A percentile compares a stretch with the other conserved stretches of the same genome.
Conservation (phyloP, 345 rosid species). For the Orychophragmus violaceus region DNA sequence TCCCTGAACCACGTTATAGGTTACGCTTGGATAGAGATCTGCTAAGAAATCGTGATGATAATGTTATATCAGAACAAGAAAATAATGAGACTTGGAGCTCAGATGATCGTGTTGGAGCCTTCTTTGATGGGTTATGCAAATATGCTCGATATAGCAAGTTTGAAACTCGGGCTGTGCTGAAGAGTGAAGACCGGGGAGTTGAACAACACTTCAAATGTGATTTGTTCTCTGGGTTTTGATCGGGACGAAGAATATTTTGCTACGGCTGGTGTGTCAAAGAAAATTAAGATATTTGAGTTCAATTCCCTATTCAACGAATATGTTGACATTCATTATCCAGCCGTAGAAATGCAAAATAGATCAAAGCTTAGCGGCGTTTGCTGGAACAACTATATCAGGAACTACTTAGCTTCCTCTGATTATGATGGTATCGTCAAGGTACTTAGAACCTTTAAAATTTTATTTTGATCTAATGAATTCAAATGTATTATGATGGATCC, state of each 20-base stretch:
- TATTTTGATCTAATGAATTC: conserved; percentile 3
- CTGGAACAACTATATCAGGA: conserved; percentile 96
- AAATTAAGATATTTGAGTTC: conserved; percentile 89
- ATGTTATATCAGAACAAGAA: conserved; percentile 28
- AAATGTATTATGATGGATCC: conserved; percentile 33
- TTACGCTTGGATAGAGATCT: conserved; percentile 56
- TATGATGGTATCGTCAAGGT: conserved; percentile 98
- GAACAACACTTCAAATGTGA: conserved; percentile 74
- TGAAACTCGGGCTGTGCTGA: conserved; percentile 62
- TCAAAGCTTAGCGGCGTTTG: conserved; percentile 83
- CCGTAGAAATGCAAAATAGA: conserved; percentile 76
- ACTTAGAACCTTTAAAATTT: conserved; percentile 22
- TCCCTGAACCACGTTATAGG: conserved; percentile 42
- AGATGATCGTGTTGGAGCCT: conserved; percentile 63
- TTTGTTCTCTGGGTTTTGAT: conserved; percentile 87
- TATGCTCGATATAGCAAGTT: conserved; percentile 89
- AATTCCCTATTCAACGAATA: conserved; percentile 67
- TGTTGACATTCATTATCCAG: conserved; percentile 92
- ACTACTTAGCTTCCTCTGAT: conserved; percentile 94
- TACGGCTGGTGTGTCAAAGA: conserved; percentile 94
- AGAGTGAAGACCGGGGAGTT: conserved; percentile 85
- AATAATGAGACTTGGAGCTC: conserved; percentile 44
- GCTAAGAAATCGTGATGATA: conserved; percentile 42
- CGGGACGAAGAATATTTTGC: conserved; percentile 90
- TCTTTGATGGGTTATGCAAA: conserved; percentile 91